Conservation (phyloP, 2,329 filamentous ascomycete species). For the Neofusicoccum kwambonambiense region DNA sequence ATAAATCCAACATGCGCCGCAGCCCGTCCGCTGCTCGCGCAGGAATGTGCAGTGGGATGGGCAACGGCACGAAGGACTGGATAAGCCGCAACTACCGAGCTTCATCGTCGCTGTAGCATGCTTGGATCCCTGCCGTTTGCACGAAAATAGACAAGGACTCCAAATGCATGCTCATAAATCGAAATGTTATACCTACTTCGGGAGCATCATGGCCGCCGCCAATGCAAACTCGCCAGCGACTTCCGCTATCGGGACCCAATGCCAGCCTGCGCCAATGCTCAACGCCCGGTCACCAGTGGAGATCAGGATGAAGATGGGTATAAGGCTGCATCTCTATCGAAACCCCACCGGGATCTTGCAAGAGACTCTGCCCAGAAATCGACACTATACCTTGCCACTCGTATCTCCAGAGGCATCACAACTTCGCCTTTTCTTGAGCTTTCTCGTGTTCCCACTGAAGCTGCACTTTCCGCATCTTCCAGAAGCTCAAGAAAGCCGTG, state of each 20-base stretch:
- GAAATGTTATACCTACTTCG: not conserved
- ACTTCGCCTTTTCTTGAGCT: constrained; percentile 56
- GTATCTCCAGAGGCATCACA: constrained; percentile 39
- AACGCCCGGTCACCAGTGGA: not conserved
- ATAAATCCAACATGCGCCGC: not conserved
- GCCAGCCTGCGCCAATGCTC: not conserved
- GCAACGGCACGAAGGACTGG: not conserved
- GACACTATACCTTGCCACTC: not conserved
- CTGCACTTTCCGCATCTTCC: constrained; percentile 69
- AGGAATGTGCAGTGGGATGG: not conserved
- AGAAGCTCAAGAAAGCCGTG: constrained; percentile 69
- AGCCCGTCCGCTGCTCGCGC: not conserved
- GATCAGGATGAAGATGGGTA: not conserved
- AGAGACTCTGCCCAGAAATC: not conserved
- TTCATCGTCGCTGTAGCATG: not conserved
- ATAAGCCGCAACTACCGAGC: not conserved
- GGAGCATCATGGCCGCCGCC: not conserved
- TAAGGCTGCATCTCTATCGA: not conserved
- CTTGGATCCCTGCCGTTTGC: not conserved
- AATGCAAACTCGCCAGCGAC: not conserved
- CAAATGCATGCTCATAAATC: not conserved
- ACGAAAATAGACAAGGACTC: not conserved
- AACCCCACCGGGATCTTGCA: not conserved
- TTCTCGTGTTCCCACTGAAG: constrained; percentile 65
- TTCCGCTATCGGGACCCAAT: not conserved